Evolutionary conservation across 2,329 filamentous ascomycete species (phyloP).

Genomic region (Emergomyces orientalis): DNA sequence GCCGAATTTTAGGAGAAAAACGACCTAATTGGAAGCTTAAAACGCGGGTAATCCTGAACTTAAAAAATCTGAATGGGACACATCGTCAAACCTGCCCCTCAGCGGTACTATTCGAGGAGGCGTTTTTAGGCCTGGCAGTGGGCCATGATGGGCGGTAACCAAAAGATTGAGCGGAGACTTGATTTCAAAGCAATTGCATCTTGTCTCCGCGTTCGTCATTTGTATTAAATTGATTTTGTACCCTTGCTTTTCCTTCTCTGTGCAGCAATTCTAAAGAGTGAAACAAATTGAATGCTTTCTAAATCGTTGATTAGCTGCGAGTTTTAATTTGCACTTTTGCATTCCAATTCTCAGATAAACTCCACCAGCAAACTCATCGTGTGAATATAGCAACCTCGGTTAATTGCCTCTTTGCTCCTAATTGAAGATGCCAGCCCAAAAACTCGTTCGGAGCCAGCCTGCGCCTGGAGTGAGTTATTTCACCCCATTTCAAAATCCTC

Average conservation of each 20-base stretch:
- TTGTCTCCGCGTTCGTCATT: not conserved
- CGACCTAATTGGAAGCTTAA: no score
- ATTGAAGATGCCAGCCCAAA: slow-evolving; percentile 3
- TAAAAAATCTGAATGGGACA: not conserved
- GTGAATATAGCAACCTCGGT: not conserved
- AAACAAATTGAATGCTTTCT: no score
- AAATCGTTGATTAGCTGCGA: no score
- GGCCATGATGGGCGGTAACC: not conserved
- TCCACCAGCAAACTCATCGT: no score
- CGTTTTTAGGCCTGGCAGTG: not conserved
- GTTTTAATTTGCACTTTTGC: no score
- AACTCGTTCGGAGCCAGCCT: slow-evolving; percentile 23
- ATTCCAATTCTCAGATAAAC: no score
- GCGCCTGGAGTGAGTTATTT: slow-evolving; percentile 28
- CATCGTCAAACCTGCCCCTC: no score
- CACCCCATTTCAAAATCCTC: slow-evolving; percentile 30
- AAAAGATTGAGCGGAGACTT: not conserved
- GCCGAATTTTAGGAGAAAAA: no score
- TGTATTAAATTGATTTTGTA: not conserved
- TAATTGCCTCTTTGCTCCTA: not conserved
- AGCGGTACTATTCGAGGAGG: no score
- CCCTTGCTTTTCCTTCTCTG: no score
- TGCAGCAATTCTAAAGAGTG: not conserved
- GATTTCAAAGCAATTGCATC: slow-evolving; percentile 4
- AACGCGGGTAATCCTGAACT: no score